Percentiles rank a stretch among this genome's conserved stretches.
phyloP scores from a whole-genome alignment of 2,329 filamentous ascomycete species.

The Waltergamsia citrina region DNA sequence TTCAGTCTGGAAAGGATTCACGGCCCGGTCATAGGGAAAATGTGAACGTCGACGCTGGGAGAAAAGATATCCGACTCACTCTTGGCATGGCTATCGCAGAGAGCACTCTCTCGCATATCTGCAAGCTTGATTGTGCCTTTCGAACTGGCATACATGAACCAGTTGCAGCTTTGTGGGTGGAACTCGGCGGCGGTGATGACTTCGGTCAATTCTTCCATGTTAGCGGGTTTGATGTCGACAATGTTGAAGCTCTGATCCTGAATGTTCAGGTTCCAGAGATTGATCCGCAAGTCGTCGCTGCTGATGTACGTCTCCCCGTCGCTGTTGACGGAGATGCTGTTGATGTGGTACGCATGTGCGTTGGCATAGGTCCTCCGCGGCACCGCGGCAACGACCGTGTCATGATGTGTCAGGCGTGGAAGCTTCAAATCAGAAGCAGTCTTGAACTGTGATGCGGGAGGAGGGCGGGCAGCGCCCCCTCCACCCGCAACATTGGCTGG shows the following conservation, averaged over 20 bases:
- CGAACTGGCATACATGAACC: constrained; percentile 99
- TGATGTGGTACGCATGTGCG: constrained; percentile 98
- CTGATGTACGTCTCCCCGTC: constrained; percentile 99
- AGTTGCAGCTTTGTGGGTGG: constrained; percentile 94
- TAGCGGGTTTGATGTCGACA: constrained; percentile 98
- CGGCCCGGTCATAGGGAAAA: neutral
- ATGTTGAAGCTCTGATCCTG: constrained; percentile 99
- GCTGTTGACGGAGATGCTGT: constrained; percentile 99
- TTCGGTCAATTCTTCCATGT: constrained; percentile 99
- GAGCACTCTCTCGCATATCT: constrained; percentile 93
- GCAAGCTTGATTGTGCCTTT: constrained; percentile 98
- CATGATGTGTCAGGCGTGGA: constrained; percentile 92
- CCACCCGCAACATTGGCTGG: constrained; percentile 64
- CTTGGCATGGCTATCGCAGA: constrained; percentile 94
- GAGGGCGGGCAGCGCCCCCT: constrained; percentile 66
- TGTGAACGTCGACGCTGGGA: neutral
- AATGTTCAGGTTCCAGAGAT: constrained; percentile 98
- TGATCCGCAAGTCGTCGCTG: constrained; percentile 94
- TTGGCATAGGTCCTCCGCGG: constrained; percentile 96
- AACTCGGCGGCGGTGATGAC: constrained; percentile 98
- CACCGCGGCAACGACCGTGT: constrained; percentile 94
- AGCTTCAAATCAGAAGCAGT: constrained; percentile 79
- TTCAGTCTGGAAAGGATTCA: neutral
- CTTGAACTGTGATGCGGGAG: constrained; percentile 64
- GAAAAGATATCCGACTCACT: constrained; percentile 43